Evolutionary conservation across 1,284 basidiomycete species (phyloP).

Genomic region (Ustilago tritici): DNA sequence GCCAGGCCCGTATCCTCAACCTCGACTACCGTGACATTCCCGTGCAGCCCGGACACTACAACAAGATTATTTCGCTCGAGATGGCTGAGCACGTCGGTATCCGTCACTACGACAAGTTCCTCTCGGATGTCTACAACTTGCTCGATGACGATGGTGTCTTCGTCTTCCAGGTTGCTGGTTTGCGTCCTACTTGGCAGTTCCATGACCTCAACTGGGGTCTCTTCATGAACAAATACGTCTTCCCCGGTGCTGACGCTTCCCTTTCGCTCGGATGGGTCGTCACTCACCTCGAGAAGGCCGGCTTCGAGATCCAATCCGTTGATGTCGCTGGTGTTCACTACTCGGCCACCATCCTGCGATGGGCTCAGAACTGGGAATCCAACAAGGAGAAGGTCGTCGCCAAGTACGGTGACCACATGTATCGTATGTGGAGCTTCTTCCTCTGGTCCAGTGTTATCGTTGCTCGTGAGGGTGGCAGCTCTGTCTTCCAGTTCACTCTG

Average conservation of each 20-base stretch:
- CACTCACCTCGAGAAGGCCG: conserved; percentile 81
- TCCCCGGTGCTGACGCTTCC: conserved; percentile 88
- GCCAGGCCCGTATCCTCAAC: conserved; percentile 90
- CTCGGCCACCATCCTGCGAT: conserved; percentile 84
- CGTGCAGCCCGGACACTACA: conserved; percentile 80
- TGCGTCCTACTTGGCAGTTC: conserved; percentile 94
- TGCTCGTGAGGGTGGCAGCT: conserved; percentile 68
- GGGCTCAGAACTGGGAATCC: conserved; percentile 70
- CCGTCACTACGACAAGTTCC: conserved; percentile 88
- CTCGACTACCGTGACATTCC: conserved; percentile 95
- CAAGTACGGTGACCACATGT: conserved; percentile 85
- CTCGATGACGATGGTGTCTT: conserved; percentile 94
- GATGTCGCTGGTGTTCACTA: conserved; percentile 86
- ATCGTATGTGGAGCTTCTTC: conserved; percentile 70
- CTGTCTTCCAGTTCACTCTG: conserved; percentile 77
- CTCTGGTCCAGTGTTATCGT: conserved; percentile 65
- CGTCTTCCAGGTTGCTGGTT: conserved; percentile 94
- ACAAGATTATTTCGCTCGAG: conserved; percentile 95
- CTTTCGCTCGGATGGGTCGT: conserved; percentile 97
- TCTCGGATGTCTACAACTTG: conserved; percentile 90
- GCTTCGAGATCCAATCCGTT: conserved; percentile 95
- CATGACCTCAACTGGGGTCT: conserved; percentile 93
- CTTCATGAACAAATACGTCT: conserved; percentile 74
- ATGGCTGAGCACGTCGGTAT: conserved; percentile 97
- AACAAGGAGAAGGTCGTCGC: conserved; percentile 84